These are phyloP conservation scores for Lobulomyces angularis DNA, from an alignment of 192 early-diverging fungal genomes.

Conservation along the genomic window DNA sequence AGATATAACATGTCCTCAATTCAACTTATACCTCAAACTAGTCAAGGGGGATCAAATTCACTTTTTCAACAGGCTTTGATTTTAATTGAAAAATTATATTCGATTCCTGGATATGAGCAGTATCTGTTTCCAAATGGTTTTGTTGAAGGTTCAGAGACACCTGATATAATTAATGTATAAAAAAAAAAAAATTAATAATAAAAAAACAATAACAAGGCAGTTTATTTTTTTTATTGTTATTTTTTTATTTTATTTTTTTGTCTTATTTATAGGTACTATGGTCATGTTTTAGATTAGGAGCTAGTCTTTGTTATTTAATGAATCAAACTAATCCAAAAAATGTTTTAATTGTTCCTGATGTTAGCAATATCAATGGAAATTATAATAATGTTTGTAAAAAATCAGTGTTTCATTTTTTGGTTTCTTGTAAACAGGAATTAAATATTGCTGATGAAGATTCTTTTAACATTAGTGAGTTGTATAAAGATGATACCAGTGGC, in stretches of 20 bases:
- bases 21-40: too few relatives aligned
- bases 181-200: too few relatives aligned
- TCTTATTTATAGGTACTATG: too few relatives aligned
- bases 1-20: too few relatives aligned
- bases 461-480: constrained; percentile 77
- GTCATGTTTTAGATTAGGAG: constrained; percentile 33
- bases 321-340: constrained; percentile 24
- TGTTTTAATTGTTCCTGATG: constrained; percentile 20
- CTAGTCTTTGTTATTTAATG: constrained; percentile 32
- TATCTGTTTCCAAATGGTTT: constrained; percentile 45
- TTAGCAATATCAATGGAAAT: constrained; percentile 10
- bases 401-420: constrained; percentile 74
- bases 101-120: constrained; percentile 33
- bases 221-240: too few relatives aligned
- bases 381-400: constrained; percentile 62
- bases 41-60: too few relatives aligned
- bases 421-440: constrained; percentile 69
- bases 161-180: too few relatives aligned
- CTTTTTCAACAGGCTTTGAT: constrained; percentile 31
- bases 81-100: constrained; percentile 36
- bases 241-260: too few relatives aligned
- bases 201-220: too few relatives aligned
- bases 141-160: too few relatives aligned
- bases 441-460: constrained; percentile 56
- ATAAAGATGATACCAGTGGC: constrained; percentile 88